Conservation (phyloP, 148 eudicot genomes). For the Rhododendron griersonianum region DNA sequence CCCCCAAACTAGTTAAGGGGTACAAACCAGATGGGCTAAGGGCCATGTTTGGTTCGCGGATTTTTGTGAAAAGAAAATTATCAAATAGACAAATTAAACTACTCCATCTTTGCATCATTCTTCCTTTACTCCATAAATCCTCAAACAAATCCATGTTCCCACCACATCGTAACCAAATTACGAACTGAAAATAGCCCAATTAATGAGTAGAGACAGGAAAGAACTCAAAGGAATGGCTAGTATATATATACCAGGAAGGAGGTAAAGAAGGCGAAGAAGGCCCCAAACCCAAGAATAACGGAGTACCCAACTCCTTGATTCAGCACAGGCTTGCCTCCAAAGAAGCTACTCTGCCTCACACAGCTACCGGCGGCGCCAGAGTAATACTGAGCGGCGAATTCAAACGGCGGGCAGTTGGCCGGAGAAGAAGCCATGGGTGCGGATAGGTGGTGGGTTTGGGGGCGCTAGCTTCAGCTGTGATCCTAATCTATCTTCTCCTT, state of each 20-base stretch:
- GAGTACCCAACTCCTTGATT: constrained; percentile 87
- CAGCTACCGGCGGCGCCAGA: constrained; percentile 32
- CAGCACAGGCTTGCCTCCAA: constrained; percentile 62
- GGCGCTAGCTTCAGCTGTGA: background rate
- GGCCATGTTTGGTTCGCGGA: background rate
- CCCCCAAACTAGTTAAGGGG: too few species aligned
- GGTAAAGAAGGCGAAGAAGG: constrained; percentile 79
- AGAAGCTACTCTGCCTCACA: constrained; percentile 66
- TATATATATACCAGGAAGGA: constrained; percentile 53
- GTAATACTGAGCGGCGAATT: constrained; percentile 46
- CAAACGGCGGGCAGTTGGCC: constrained; percentile 44
- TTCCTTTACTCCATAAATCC: background rate
- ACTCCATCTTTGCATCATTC: background rate
- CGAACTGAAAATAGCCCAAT: background rate
- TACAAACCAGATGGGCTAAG: too few species aligned
- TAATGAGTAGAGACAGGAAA: background rate
- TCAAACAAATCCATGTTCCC: background rate
- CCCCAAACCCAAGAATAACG: constrained; percentile 84
- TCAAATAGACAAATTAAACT: background rate
- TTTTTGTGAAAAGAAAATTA: background rate
- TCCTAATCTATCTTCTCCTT: background rate
- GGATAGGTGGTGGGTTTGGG: background rate
- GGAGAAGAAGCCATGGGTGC: constrained; percentile 22
- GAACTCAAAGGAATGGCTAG: background rate
- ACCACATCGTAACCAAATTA: background rate